Evolutionary conservation across 2,329 filamentous ascomycete species (phyloP).

Genomic region (Fusarium sp.): DNA sequence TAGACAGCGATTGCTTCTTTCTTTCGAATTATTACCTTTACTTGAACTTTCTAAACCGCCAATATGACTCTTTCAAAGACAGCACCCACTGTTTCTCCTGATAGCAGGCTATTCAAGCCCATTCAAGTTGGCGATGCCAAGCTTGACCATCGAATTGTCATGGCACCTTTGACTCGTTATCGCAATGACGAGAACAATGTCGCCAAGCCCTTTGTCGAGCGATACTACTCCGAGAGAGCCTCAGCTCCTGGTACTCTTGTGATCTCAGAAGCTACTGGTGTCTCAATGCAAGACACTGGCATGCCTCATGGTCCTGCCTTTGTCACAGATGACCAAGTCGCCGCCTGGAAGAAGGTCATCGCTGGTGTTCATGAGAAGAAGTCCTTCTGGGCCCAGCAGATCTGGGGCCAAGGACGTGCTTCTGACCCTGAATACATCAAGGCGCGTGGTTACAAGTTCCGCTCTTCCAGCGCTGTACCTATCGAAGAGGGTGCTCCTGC

Average conservation of each 20-base stretch:
- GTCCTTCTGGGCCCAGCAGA: constrained; percentile 46
- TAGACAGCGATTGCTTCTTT: not conserved
- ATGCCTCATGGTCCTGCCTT: constrained; percentile 24
- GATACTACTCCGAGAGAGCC: constrained; percentile 48
- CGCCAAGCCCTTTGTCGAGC: constrained; percentile 43
- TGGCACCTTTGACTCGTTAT: constrained; percentile 58
- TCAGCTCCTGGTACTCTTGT: constrained; percentile 58
- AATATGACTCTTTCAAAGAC: constrained; percentile 27
- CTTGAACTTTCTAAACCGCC: not conserved
- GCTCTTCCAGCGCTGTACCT: constrained; percentile 41
- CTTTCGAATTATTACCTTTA: not conserved
- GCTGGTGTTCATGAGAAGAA: constrained; percentile 46
- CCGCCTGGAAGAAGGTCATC: constrained; percentile 46
- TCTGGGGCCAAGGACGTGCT: constrained; percentile 43
- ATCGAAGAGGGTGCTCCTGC: constrained; percentile 2
- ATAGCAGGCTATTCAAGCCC: constrained; percentile 43
- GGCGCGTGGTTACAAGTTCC: constrained; percentile 42
- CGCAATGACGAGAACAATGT: constrained; percentile 57
- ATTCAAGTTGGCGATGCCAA: constrained; percentile 36
- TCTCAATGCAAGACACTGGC: constrained; percentile 37
- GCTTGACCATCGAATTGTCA: constrained; percentile 41
- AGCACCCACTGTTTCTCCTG: not conserved
- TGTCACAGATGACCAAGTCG: constrained; percentile 40
- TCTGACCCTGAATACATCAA: constrained; percentile 34
- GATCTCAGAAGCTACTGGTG: constrained; percentile 48